These are phyloP conservation scores for Phytophthora melonis DNA, from an alignment of 352 stramenopile genomes.

Conservation along the genomic window DNA sequence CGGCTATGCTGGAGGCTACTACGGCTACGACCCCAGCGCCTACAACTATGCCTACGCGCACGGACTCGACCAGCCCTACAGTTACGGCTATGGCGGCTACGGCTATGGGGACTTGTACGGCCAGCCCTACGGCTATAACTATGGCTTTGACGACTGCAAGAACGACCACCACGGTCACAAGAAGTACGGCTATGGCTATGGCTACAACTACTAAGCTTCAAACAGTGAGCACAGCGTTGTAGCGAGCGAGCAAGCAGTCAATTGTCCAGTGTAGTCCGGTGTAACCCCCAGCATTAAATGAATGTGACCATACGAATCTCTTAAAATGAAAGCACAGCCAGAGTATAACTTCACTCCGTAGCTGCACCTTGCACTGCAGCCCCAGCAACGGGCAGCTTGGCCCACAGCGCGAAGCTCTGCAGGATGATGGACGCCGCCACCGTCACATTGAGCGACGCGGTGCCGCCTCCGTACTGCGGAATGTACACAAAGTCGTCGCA, in stretches of 20 bases:
- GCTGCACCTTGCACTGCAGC: background rate
- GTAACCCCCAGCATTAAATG: background rate
- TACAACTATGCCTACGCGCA: constrained; percentile 11
- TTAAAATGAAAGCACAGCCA: background rate
- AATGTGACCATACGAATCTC: background rate
- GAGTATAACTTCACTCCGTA: background rate
- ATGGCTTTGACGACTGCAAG: background rate
- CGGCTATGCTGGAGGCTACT: constrained; percentile 4
- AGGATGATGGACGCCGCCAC: constrained; percentile 95
- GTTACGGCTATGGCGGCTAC: constrained; percentile 6
- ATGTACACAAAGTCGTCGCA: constrained; percentile 96
- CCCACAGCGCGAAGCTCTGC: constrained; percentile 91
- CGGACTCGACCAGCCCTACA: background rate
- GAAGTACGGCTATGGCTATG: background rate
- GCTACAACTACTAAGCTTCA: background rate
- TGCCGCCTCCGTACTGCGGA: constrained; percentile 95
- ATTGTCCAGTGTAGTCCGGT: background rate
- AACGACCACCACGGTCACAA: constrained; percentile 6
- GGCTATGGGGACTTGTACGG: background rate
- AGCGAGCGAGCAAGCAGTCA: background rate
- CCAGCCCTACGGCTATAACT: constrained; percentile 1
- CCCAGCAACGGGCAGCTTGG: constrained; percentile 42
- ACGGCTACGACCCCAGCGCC: constrained; percentile 1
- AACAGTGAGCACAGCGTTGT: background rate
- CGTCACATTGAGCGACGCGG: constrained; percentile 96